phyloP scores from a whole-genome alignment of 2,329 filamentous ascomycete species.

The Sphaceloma murrayae region DNA sequence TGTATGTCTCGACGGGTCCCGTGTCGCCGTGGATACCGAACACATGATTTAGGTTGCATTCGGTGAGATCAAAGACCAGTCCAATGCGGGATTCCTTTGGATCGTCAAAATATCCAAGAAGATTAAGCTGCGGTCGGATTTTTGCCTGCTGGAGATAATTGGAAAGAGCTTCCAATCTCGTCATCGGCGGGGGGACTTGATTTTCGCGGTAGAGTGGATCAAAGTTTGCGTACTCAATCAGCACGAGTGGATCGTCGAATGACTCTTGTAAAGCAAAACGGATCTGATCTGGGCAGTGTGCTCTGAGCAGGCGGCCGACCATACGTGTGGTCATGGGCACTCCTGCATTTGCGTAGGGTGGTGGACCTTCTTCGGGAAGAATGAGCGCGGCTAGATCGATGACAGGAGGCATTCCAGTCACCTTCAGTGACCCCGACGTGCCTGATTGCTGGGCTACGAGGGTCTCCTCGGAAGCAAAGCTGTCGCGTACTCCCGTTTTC shows the following conservation, averaged over 20 bases:
- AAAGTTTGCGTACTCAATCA: conserved; percentile 59
- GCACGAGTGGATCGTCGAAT: conserved; percentile 32
- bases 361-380: conserved; percentile 39
- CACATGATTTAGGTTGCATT: conserved; percentile 35
- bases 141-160: conserved; percentile 20
- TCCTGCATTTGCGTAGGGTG: conserved; percentile 40
- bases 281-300: conserved; percentile 24
- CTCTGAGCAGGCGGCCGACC: conserved; percentile 34
- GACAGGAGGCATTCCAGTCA: conserved; percentile 34
- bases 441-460: conserved; percentile 22
- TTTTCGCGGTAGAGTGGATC: conserved; percentile 40
- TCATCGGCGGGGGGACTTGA: conserved; percentile 37
- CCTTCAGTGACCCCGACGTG: conserved; percentile 32
- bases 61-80: conserved; percentile 64
- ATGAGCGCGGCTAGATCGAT: conserved; percentile 36
- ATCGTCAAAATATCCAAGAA: conserved; percentile 64
- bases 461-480: conserved; percentile 18
- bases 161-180: conserved; percentile 36
- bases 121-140: conserved; percentile 43
- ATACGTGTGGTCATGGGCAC: conserved; percentile 36
- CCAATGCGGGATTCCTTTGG: conserved; percentile 59
- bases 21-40: conserved; percentile 4
- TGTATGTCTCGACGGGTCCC: conserved; percentile 34
- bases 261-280: conserved; percentile 27
- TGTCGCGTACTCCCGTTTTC: conserved; percentile 16